phyloP scores from a whole-genome alignment of 768 basidiomycete species.

The Cantharellus anzutake region DNA sequence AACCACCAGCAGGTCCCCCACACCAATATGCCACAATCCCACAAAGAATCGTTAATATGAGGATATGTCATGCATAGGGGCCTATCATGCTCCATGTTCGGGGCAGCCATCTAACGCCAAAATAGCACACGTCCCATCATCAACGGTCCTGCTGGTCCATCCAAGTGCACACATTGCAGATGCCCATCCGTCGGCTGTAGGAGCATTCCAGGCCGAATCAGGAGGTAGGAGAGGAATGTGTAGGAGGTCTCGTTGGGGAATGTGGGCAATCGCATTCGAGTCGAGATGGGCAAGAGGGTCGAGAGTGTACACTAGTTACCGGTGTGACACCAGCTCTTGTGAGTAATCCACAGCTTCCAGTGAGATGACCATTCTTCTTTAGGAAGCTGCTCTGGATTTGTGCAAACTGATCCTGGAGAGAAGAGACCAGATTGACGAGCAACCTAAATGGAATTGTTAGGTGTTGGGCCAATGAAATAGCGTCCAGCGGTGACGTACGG shows the following conservation, averaged over 20 bases:
- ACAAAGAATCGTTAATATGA: constrained; percentile 17
- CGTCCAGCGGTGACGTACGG: background rate
- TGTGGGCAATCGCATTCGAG: constrained; percentile 15
- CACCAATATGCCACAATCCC: constrained; percentile 20
- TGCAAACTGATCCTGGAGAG: constrained; percentile 16
- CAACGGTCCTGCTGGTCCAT: too few relatives aligned
- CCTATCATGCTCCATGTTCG: constrained; percentile 14
- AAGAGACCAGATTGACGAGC: constrained; percentile 19
- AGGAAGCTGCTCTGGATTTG: constrained; percentile 11
- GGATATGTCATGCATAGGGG: constrained; percentile 18
- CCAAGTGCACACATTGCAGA: background rate
- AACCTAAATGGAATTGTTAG: constrained; percentile 11
- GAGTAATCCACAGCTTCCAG: constrained; percentile 21
- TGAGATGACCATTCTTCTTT: constrained; percentile 11
- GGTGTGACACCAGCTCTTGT: constrained; percentile 17
- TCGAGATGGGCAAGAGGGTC: constrained; percentile 21
- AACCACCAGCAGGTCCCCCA: constrained; percentile 13
- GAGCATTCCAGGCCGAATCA: constrained; percentile 20
- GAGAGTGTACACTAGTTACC: constrained; percentile 18
- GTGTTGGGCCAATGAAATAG: background rate
- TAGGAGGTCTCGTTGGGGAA: constrained; percentile 15
- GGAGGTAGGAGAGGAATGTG: constrained; percentile 20
- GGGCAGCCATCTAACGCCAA: background rate
- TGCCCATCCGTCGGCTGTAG: constrained; percentile 16
- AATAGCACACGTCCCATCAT: background rate